Conservation (phyloP, 1,284 basidiomycete genomes). For the Marasmius sp. region DNA sequence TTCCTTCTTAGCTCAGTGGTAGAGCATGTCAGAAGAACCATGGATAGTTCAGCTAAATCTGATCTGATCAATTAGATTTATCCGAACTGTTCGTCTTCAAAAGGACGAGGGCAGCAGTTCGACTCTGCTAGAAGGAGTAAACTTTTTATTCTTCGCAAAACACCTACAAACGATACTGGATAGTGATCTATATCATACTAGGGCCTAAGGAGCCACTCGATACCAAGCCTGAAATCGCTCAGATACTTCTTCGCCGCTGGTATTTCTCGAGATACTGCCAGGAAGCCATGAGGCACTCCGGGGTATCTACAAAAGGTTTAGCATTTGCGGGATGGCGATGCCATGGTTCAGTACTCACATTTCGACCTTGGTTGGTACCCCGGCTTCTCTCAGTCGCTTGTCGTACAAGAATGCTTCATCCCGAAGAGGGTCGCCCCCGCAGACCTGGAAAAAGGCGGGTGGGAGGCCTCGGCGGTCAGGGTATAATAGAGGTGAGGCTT, state of each 20-base stretch:
- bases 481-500: conserved; percentile 9
- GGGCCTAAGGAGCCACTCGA: background rate
- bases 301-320: background rate
- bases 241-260: background rate
- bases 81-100: background rate
- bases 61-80: no score
- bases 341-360: background rate
- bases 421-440: conserved; percentile 11
- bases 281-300: background rate
- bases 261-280: background rate
- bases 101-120: background rate
- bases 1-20: no score
- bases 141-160: background rate
- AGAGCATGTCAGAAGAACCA: no score
- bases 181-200: background rate
- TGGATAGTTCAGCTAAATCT: no score
- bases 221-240: background rate
- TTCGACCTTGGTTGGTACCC: conserved; percentile 5
- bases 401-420: conserved; percentile 15
- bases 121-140: background rate
- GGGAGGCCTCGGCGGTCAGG: conserved; percentile 5
- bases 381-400: conserved; percentile 3
- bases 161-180: background rate
- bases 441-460: conserved; percentile 12
- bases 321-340: background rate